Base-by-base conservation (phyloP, 176 grass and related monocot species). In the Carex myosuroides region DNA sequence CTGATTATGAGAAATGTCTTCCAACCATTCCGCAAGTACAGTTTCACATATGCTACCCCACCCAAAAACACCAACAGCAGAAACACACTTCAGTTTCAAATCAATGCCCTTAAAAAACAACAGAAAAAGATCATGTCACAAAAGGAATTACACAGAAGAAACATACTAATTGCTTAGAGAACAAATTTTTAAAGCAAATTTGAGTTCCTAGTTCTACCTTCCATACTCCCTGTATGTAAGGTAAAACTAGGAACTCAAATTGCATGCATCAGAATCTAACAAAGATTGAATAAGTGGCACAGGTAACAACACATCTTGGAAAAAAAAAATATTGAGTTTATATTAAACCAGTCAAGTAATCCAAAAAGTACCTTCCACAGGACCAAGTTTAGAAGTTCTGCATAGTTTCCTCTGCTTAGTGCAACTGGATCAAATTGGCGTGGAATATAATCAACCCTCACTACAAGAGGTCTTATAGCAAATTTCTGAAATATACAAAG, bases 1-100 rank as follows among this genome's bases (percentile, higher is more conserved):
- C 96, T 99, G 96, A 73, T 99, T 95, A 76, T 95, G 92, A 60
- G 96, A 94, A 85, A 99, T 95, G 65, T 99, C 96, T 84, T 99
- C 96, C 82, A 99, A 89, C 96, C 93, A 99, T 42, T 93, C 96
- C 1, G 86, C 91, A 84, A 90, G 83, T 85, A 99, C 85, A 81
- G 88, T 92, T 85, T 95, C 96, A 79, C 88, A 93, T 83, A 99
- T 90, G 69, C 84, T 99, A 60, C 89, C 93, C 91, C 91, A 99
- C 53, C 96, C 96, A 62, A 95, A 99, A 90, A 99, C 79, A 44
- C 96, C 96, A 92, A 89, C 83, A 78, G 91, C 92, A 87, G 93
- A 93, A 83, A 99, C 96, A 87, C 90, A 85, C 86, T 99, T 99
- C 58, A 99, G 93, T 46, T 95, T 91, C 83, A 99, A 92, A 88